Evolutionary conservation across 352 stramenopile species (phyloP), one percentile per base, ranked within the genome.

Genomic region (Globisporangium spiculum): DNA sequence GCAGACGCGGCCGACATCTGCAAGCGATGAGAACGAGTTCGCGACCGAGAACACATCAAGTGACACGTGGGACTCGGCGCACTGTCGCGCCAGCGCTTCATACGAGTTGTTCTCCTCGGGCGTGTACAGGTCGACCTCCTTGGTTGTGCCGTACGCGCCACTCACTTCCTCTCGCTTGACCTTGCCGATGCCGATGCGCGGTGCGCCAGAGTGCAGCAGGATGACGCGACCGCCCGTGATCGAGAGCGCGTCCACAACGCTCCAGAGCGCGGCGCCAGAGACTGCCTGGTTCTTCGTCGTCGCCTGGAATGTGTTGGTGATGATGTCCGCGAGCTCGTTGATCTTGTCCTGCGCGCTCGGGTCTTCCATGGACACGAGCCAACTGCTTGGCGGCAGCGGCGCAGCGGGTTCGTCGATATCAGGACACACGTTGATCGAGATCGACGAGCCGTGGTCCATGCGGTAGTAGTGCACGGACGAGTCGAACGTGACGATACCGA

Each of bases 401-500:
- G 88, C 86, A 14, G 79, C 75, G 1, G 88, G 88, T 56, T 96
- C 88, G 62, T 96, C 88, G 63, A 94, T 83, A 63, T 96, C 88
- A 8, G 88, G 85, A 46, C 81, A 92, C 53, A 92, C 78, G 44
- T 72, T 85, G 75, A 96, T 85, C 32, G 86, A 91, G 63, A 96
- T 94, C 14, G 75, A 78, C 55, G 73, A 75, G 38, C 59, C 69
- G 56, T 84, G 79, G 69, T 96, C 79, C 83, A 94, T 91, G 59
- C 86, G 86, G 67, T 96, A 95, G 74, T 94, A 96, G 62, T 96
- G 88, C 34, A 96, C 84, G 3, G 79, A 75, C 18, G 83, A 81
- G 73, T 93, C 89, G 54, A 96, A 97, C 2, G 87, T 94, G 14
- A 97, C 75, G 56, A 97, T 93, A n/a, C 89, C 90, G 56, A 96